phyloP scores from a whole-genome alignment of 2,329 filamentous ascomycete species.

The Ambrosiella xylebori region DNA sequence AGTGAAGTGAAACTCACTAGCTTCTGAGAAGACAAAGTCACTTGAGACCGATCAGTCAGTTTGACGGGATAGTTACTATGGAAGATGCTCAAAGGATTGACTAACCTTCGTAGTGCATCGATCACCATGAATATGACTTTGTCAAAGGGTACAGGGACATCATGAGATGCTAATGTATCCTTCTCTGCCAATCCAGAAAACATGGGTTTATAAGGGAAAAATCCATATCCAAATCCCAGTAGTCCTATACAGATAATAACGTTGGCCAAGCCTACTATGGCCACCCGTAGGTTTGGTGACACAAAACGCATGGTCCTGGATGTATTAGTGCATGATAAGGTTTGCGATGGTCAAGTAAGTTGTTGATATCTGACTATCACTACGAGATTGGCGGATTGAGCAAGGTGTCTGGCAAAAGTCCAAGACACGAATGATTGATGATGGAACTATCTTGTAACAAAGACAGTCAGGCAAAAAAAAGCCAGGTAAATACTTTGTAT shows the following conservation, averaged over 20 bases:
- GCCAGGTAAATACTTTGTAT: too few species aligned
- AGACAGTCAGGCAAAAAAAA: too few species aligned
- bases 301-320: too few species aligned
- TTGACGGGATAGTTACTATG: not conserved
- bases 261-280: not conserved
- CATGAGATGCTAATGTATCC: constrained; percentile 33
- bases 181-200: constrained; percentile 67
- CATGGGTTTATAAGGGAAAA: constrained; percentile 96
- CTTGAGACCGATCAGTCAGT: constrained; percentile 27
- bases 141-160: constrained; percentile 52
- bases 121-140: constrained; percentile 94
- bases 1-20: constrained; percentile 72
- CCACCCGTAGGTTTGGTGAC: not conserved
- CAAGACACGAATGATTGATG: too few species aligned
- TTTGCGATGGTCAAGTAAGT: not conserved
- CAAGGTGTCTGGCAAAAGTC: too few species aligned
- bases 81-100: not conserved
- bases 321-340: not conserved
- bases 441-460: too few species aligned
- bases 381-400: too few species aligned
- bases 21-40: constrained; percentile 76
- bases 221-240: constrained; percentile 66
- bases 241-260: constrained; percentile 23
- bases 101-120: constrained; percentile 75
- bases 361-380: too few species aligned